A percentile compares a stretch with the other conserved stretches of the same genome.
These are phyloP conservation scores for Fomitopsis betulina DNA, from an alignment of 1,284 basidiomycete species.

Conservation along the genomic window DNA sequence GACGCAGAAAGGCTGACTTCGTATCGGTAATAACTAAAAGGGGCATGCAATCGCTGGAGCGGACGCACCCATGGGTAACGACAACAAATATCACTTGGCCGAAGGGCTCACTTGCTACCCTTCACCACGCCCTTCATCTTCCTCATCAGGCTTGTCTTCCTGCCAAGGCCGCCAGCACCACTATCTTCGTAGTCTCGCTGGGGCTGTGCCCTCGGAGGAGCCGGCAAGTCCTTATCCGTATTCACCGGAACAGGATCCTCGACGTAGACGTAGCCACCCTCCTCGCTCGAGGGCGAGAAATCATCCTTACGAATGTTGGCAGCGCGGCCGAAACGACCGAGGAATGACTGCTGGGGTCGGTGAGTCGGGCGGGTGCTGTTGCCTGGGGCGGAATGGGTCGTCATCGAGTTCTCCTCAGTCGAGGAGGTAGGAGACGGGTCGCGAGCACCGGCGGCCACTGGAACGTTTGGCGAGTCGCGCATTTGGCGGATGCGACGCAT, in stretches of 20 bases:
- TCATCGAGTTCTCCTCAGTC: constrained; percentile 30
- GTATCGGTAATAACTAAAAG: background rate
- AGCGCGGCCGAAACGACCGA: constrained; percentile 59
- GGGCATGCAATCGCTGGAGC: background rate
- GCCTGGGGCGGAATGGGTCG: constrained; percentile 8
- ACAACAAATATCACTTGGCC: background rate
- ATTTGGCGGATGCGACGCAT: constrained; percentile 83
- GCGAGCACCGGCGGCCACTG: constrained; percentile 44
- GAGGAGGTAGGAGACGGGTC: constrained; percentile 46
- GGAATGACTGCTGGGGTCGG: constrained; percentile 64
- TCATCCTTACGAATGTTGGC: constrained; percentile 16
- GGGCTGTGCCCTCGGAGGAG: constrained; percentile 32
- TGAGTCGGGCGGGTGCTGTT: constrained; percentile 50
- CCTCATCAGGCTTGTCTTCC: constrained; percentile 76
- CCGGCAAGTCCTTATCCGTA: constrained; percentile 62
- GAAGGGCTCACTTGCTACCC: constrained; percentile 26
- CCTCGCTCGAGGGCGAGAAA: constrained; percentile 40
- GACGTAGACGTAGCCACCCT: constrained; percentile 60
- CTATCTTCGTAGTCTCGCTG: constrained; percentile 42
- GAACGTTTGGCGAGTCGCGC: constrained; percentile 77
- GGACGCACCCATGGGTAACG: background rate
- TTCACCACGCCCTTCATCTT: constrained; percentile 71
- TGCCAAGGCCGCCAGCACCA: constrained; percentile 43
- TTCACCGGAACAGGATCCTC: constrained; percentile 37
- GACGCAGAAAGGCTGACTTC: background rate